Conservation (phyloP, 495 filamentous ascomycete species). For the Beverwykella pulmonaria region DNA sequence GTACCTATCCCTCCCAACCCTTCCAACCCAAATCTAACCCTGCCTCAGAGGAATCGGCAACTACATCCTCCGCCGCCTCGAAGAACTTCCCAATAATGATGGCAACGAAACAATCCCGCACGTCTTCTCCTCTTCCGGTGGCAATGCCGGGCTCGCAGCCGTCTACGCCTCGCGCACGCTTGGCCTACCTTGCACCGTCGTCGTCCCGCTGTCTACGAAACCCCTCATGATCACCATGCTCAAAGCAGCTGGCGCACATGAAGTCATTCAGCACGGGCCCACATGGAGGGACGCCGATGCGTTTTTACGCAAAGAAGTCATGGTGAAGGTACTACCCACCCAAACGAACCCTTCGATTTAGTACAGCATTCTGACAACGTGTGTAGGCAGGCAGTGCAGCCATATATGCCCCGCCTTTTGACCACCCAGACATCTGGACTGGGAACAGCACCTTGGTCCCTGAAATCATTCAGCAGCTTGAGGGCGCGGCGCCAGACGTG, state of each 20-base stretch:
- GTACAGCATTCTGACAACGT: background rate
- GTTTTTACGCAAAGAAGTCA: conserved; percentile 64
- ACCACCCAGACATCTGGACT: conserved; percentile 82
- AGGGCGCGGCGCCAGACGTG: conserved; percentile 55
- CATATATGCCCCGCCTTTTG: conserved; percentile 90
- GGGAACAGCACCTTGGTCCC: conserved; percentile 73
- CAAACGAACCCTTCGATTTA: background rate
- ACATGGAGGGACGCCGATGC: conserved; percentile 78
- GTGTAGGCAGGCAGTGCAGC: conserved; percentile 49
- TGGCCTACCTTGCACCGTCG: conserved; percentile 76
- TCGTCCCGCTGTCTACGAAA: conserved; percentile 71
- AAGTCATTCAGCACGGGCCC: conserved; percentile 71
- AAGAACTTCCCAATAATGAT: conserved; percentile 43
- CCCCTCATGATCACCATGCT: conserved; percentile 76
- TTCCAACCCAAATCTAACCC: conserved; percentile 4
- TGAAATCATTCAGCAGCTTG: conserved; percentile 68
- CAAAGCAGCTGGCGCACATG: conserved; percentile 63
- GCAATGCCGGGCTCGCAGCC: conserved; percentile 91
- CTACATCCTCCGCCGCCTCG: conserved; percentile 65
- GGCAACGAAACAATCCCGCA: conserved; percentile 54
- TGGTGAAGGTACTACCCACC: conserved; percentile 48
- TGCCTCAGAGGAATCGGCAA: conserved; percentile 72
- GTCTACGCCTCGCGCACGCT: conserved; percentile 73
- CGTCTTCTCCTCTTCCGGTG: conserved; percentile 87
- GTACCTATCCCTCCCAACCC: conserved; percentile 41